Evolutionary conservation across 805 yeast genomes (phyloP), one percentile per base, ranked within the genome.

Genomic region (Candida loeiensis): DNA sequence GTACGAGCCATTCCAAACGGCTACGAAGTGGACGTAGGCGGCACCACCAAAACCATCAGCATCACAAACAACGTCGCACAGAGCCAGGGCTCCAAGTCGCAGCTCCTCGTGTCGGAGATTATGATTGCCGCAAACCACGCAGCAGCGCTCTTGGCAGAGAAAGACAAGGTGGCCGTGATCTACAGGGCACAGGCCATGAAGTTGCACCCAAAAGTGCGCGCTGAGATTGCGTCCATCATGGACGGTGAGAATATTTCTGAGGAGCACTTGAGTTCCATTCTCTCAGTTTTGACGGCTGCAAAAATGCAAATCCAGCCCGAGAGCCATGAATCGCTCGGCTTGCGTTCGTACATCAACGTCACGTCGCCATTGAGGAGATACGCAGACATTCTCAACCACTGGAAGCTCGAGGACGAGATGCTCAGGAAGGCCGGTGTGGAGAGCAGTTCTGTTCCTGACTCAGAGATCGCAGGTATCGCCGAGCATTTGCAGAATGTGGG

Each of bases 121-220:
- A 91, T 91, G 99, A 74, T 90, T 17, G 62, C 77, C 33, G 88
- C 93, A 1, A 89, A 88, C 55, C 63, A 72, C n/a, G 61, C 81
- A 3, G 69, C 79, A 1, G 84, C 84, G 1, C 43, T 57, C 2
- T 73, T 67, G 48, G 74, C 82, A 12, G 31, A 46, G 2, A 47
- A 56, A 4, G 61, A 74, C 29, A 50, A 61, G 0, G 70, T 79
- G 7, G 79, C 82, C 2, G 77, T 80, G 8, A 64, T 85, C 9
- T 81, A 69, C 53, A 43, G 73, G 25, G 56, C 58, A 20, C 72
- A 64, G 40, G 55, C 54, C 13, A 52, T 65, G 56, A 54, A 55
- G 17, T 47, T 67, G 24, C 47, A 49, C 33, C 40, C 42, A 1
- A 36, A 45, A 0, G 54, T 66, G 8, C 38, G 40, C 36, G 20